These are phyloP conservation scores for Chalciporus sp. DNA, from an alignment of 1,284 basidiomycete genomes.

Conservation along the genomic window DNA sequence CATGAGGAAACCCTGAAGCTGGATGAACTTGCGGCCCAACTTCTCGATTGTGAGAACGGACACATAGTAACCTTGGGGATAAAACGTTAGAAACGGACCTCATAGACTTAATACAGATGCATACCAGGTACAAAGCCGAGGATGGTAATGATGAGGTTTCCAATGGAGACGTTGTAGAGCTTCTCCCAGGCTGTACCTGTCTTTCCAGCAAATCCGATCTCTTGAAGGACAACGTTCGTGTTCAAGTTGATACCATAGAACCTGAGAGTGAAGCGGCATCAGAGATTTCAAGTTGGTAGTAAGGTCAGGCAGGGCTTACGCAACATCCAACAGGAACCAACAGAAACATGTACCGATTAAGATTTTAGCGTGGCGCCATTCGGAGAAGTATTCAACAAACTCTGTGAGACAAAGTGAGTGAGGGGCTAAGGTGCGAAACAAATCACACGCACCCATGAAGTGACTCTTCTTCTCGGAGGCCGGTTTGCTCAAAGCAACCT, in stretches of 20 bases:
- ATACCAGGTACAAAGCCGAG: slow-evolving; percentile 75
- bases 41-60: slow-evolving; percentile 71
- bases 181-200: slow-evolving; percentile 60
- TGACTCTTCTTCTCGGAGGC: slow-evolving; percentile 39
- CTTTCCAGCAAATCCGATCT: slow-evolving; percentile 65
- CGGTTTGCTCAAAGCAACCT: not conserved
- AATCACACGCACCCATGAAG: slow-evolving; percentile 35
- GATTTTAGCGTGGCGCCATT: slow-evolving; percentile 58
- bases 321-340: slow-evolving; percentile 61
- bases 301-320: slow-evolving; percentile 35
- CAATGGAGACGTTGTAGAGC: slow-evolving; percentile 64
- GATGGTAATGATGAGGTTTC: slow-evolving; percentile 70
- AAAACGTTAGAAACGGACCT: slow-evolving; percentile 2
- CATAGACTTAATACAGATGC: slow-evolving; percentile 11
- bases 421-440: not conserved
- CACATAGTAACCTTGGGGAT: slow-evolving; percentile 62
- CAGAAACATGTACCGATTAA: slow-evolving; percentile 54
- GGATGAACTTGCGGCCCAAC: slow-evolving; percentile 74
- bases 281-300: not conserved
- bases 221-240: slow-evolving; percentile 70
- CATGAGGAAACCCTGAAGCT: slow-evolving; percentile 77
- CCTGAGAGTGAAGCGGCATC: slow-evolving; percentile 30
- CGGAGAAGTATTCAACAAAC: slow-evolving; percentile 53
- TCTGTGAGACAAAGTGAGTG: slow-evolving; percentile 32
- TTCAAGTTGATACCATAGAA: slow-evolving; percentile 83